Base-by-base conservation (phyloP, 2,329 filamentous ascomycete genomes). In the Arthrobotrys sphaeroides region DNA sequence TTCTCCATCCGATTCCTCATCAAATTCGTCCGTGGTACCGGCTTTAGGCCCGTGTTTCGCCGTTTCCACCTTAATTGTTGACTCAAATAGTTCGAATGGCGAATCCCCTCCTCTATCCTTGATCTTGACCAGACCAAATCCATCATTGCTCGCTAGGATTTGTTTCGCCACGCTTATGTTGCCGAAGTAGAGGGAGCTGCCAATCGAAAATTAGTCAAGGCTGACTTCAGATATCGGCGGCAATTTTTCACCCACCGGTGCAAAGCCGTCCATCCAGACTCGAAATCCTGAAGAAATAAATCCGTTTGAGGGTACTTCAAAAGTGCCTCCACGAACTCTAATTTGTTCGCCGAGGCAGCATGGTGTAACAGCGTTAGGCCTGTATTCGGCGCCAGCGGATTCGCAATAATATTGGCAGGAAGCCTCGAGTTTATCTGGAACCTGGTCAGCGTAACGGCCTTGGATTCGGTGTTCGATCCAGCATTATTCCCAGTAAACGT, bases 21-120 rank as follows among this genome's bases (percentile, higher is more conserved):
- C 86, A 0, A 87, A 87, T 3, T 84, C 86, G 62, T 83, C 83
- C 0, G 84, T 83, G 22, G 84, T 82, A 28, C 85, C 85, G 9
- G 80, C 78, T 24, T 76, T 45, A 24, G 78, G 28, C 42, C 22
- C 42, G 9, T 43, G 73, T 55, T 66, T 42, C 67, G 73, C 72
- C 9, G 80, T 81, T 68, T 87, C 86, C 13, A 93, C 88, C 67
- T 90, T 90, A 79, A 97, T 95, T 0, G 93, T 97, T 40, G 91
- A 89, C 77, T 92, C 91, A 80, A 96, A 98, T 9, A 99, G 84
- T 81, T 98, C 95, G 78, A 73, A 94, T 0, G 95, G 94, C 78
- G 93, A 96, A 81, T 96, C 93, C 7, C 94, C 94, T 83, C 98
- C 95, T 72, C 91, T 89, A 80, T 99, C 95, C 82, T 98, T 99